Conservation (phyloP, 2,329 filamentous ascomycete species). For the Paracoccidioides lutzii region DNA sequence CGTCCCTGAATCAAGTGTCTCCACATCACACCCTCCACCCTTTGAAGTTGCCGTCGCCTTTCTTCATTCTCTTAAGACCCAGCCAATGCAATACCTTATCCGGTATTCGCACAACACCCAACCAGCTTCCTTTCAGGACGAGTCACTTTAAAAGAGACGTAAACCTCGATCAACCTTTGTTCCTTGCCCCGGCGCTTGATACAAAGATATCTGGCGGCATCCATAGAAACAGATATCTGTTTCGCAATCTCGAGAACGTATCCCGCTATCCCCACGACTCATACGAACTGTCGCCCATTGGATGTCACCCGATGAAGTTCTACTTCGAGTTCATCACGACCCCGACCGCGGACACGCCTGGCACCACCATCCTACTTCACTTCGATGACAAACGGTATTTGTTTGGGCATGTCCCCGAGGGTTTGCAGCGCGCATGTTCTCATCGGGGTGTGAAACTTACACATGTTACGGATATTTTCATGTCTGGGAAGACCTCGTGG, state of each 20-base stretch:
- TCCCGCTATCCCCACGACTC: constrained; percentile 6
- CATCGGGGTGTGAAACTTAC: constrained; percentile 54
- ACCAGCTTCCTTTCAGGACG: background rate
- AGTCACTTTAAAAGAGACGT: background rate
- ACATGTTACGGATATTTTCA: constrained; percentile 63
- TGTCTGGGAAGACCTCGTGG: constrained; percentile 70
- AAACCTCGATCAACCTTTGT: background rate
- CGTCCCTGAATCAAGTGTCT: background rate
- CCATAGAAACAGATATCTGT: background rate
- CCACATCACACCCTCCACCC: background rate
- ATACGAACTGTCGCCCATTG: background rate
- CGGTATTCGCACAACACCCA: background rate
- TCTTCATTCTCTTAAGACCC: too few species aligned
- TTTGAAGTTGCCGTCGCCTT: background rate
- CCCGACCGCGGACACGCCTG: constrained; percentile 78
- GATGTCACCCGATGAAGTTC: constrained; percentile 48
- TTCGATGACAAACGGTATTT: constrained; percentile 74
- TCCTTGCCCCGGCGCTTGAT: background rate
- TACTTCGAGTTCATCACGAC: constrained; percentile 63
- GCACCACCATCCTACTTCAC: constrained; percentile 63
- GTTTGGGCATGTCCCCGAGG: constrained; percentile 72
- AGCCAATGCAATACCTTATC: too few species aligned
- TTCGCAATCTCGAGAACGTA: constrained; percentile 8
- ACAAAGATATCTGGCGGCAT: background rate
- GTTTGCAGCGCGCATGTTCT: constrained; percentile 63